A percentile compares a stretch with the other conserved stretches of the same genome.
These are phyloP conservation scores for Dactylellina drechsleri DNA, from an alignment of 2,329 filamentous ascomycete species.

Conservation along the genomic window DNA sequence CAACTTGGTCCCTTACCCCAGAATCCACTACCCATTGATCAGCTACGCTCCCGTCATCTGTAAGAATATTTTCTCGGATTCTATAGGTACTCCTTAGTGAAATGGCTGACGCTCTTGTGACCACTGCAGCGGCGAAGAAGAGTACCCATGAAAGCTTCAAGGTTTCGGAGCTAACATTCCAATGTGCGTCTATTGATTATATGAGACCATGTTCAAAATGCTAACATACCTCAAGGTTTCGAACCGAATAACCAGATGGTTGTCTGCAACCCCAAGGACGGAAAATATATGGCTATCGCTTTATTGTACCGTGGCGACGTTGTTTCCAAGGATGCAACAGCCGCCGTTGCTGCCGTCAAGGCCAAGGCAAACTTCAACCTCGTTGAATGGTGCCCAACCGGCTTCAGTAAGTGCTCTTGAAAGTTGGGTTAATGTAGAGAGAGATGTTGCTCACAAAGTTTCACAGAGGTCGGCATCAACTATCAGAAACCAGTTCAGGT, in stretches of 20 bases:
- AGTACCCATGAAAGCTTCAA: slow-evolving; percentile 89
- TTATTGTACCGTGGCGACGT: slow-evolving; percentile 75
- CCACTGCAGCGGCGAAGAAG: slow-evolving; percentile 68
- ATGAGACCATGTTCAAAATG: background rate
- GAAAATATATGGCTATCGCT: slow-evolving; percentile 76
- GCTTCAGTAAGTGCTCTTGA: slow-evolving; percentile 65
- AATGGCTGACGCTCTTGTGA: slow-evolving; percentile 21
- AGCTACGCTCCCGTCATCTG: slow-evolving; percentile 73
- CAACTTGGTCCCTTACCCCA: slow-evolving; percentile 74
- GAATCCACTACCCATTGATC: slow-evolving; percentile 75
- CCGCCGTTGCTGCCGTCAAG: slow-evolving; percentile 71
- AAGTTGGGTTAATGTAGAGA: background rate
- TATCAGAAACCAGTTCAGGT: slow-evolving; percentile 70
- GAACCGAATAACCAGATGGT: slow-evolving; percentile 77
- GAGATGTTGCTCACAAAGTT: background rate
- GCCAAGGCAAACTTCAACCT: slow-evolving; percentile 73
- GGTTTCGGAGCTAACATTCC: slow-evolving; percentile 76
- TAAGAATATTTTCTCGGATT: slow-evolving; percentile 10
- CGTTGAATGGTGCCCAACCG: slow-evolving; percentile 76
- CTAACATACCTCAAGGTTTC: slow-evolving; percentile 64
- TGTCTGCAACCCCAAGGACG: slow-evolving; percentile 73
- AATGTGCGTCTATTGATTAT: slow-evolving; percentile 65
- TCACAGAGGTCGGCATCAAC: slow-evolving; percentile 71
- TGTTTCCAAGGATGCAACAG: slow-evolving; percentile 71
- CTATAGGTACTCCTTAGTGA: background rate